These are phyloP conservation scores for Podospora fimiseda DNA, from an alignment of 495 filamentous ascomycete genomes.

Conservation along the genomic window DNA sequence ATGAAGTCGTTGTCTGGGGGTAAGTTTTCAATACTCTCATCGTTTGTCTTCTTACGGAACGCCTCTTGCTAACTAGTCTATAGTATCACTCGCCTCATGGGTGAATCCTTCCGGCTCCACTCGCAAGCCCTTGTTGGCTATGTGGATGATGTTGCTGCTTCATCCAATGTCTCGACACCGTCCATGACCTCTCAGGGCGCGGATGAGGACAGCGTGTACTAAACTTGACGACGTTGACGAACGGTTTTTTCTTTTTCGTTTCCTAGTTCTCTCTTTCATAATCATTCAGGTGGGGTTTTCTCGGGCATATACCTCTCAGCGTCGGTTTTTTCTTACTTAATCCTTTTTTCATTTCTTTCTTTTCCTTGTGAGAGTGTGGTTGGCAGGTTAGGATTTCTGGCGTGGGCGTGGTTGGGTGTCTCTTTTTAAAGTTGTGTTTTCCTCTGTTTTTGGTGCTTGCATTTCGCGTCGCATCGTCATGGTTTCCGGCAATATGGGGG, in stretches of 20 bases:
- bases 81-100: conserved; percentile 96
- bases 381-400: conserved; percentile 22
- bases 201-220: conserved; percentile 57
- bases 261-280: conserved; percentile 6
- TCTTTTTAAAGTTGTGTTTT: conserved; percentile 23
- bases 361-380: conserved; percentile 18
- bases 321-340: conserved; percentile 17
- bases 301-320: conserved; percentile 47
- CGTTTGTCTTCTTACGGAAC: conserved; percentile 8
- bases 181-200: conserved; percentile 57
- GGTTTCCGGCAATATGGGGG: conserved; percentile 41
- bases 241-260: conserved; percentile 35
- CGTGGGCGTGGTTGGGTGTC: conserved; percentile 19
- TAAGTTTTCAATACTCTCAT: conserved; percentile 39
- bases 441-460: conserved; percentile 21
- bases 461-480: conserved; percentile 38
- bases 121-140: conserved; percentile 90
- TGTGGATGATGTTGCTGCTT: conserved; percentile 65
- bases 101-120: conserved; percentile 95
- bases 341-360: conserved; percentile 23
- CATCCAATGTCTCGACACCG: conserved; percentile 52
- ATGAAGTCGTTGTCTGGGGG: conserved; percentile 98
- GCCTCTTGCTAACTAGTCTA: conserved; percentile 38
- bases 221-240: conserved; percentile 40
- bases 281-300: conserved; percentile 31